Evolutionary conservation across 768 basidiomycete genomes (phyloP).

Genomic region (Naganishia randhawae): DNA sequence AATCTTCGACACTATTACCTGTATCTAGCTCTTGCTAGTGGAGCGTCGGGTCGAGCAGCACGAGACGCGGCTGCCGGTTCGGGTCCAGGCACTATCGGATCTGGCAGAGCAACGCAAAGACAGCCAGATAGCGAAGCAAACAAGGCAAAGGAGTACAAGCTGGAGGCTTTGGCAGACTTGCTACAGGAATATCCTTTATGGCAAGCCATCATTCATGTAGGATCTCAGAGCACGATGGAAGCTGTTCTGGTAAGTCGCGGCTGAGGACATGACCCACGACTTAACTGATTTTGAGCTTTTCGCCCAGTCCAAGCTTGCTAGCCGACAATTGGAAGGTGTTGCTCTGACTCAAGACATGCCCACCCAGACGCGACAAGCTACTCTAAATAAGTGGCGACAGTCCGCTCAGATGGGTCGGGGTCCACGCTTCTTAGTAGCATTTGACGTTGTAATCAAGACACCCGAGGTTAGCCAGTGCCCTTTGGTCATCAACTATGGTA

Average conservation of each 20-base stretch:
- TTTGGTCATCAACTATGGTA: constrained; percentile 91
- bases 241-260: constrained; percentile 63
- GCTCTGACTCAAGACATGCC: constrained; percentile 88
- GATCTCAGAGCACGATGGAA: constrained; percentile 44
- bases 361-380: constrained; percentile 70
- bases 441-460: constrained; percentile 86
- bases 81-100: constrained; percentile 77
- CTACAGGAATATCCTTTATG: constrained; percentile 55
- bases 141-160: constrained; percentile 51
- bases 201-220: constrained; percentile 49
- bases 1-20: constrained; percentile 87
- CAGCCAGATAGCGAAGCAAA: constrained; percentile 39
- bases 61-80: constrained; percentile 54
- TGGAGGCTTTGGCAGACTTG: constrained; percentile 80
- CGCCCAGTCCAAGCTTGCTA: not conserved
- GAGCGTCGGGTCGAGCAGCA: constrained; percentile 58
- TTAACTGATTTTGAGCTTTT: constrained; percentile 26
- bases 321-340: constrained; percentile 10
- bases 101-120: constrained; percentile 59
- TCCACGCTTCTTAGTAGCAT: constrained; percentile 68
- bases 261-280: constrained; percentile 82
- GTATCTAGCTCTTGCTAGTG: constrained; percentile 83
- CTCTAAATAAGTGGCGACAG: constrained; percentile 68
- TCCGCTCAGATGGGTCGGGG: constrained; percentile 34
- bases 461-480: constrained; percentile 86